Evolutionary conservation across 2,329 filamentous ascomycete genomes (phyloP), one percentile per base, ranked within the genome.

Genomic region (Cercospora janseana): DNA sequence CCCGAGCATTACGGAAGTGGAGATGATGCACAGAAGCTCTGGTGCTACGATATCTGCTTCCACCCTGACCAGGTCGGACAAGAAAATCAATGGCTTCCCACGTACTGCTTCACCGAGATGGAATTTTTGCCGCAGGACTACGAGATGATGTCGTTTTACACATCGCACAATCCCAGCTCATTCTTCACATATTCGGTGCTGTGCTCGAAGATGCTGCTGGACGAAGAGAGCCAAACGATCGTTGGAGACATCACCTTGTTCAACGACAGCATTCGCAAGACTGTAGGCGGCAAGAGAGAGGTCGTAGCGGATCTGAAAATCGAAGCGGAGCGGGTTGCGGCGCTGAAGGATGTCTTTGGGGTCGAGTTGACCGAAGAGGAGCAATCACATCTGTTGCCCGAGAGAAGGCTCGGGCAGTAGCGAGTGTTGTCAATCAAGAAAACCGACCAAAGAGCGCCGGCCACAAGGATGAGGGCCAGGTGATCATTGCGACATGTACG

Each of bases 101-200:
- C 75, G 40, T 88, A 87, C 65, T 79, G 76, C 54, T 90, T 89
- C 65, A 76, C 77, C 2, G 80, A 86, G 53, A 71, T 77, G 12
- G 83, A 87, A 65, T 87, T 85, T 65, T 63, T 80, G 26, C 76
- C 75, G 3, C 66, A 71, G 34, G 84, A 87, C 66, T 87, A 81
- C 60, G 75, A 74, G 27, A 70, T 83, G 4, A 73, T 85, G 71
- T 86, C 80, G 64, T 79, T 72, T 58, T 78, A 63, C 38, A 80
- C 78, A 1, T 80, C 78, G 55, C 74, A 72, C 35, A 71, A 68
- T 48, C 66, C 70, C 16, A 63, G 65, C 23, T 78, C 73, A 49
- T 79, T 75, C 63, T 85, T 86, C 64, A 79, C 76, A 8, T 69
- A 72, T 48, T 73, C 63, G 2, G 66, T 85, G 27, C 63, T 84